A percentile compares a stretch with the other conserved stretches of the same genome.
Evolutionary conservation across 257 asterid species (phyloP).

Genomic region (Mitragyna speciosa): DNA sequence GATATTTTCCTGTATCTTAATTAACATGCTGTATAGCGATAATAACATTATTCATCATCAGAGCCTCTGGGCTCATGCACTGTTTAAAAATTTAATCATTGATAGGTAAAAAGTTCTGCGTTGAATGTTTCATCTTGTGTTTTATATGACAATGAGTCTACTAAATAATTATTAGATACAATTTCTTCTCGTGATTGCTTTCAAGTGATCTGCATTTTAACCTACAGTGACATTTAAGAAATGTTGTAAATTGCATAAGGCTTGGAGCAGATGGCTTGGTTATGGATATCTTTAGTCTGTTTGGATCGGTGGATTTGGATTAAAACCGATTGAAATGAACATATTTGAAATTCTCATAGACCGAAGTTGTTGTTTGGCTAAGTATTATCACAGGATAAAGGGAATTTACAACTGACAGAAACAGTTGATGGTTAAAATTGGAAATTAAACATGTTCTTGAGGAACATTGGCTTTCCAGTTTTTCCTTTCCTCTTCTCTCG

Average conservation of each 20-base stretch:
- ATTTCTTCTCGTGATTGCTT: background rate
- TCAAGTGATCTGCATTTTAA: background rate
- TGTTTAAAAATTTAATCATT: background rate
- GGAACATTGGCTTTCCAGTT: too few species aligned
- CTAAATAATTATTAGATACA: background rate
- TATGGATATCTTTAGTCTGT: background rate
- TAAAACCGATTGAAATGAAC: too few species aligned
- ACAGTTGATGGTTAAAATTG: too few species aligned
- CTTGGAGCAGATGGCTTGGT: background rate
- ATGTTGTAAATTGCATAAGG: background rate
- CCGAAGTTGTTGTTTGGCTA: too few species aligned
- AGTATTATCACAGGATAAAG: too few species aligned
- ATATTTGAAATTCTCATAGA: too few species aligned
- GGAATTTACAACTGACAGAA: too few species aligned
- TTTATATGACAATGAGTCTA: background rate
- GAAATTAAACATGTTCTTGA: too few species aligned
- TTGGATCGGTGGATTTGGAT: too few species aligned
- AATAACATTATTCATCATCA: background rate
- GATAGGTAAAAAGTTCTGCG: background rate
- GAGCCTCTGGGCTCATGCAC: background rate
- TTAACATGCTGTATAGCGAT: conserved; percentile 15
- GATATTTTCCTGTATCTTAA: background rate
- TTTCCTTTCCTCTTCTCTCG: too few species aligned
- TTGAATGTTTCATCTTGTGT: background rate
- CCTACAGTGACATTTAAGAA: background rate